These are phyloP conservation scores for Parachlorella kessleri DNA, from an alignment of 139 green algal genomes.

Conservation along the genomic window DNA sequence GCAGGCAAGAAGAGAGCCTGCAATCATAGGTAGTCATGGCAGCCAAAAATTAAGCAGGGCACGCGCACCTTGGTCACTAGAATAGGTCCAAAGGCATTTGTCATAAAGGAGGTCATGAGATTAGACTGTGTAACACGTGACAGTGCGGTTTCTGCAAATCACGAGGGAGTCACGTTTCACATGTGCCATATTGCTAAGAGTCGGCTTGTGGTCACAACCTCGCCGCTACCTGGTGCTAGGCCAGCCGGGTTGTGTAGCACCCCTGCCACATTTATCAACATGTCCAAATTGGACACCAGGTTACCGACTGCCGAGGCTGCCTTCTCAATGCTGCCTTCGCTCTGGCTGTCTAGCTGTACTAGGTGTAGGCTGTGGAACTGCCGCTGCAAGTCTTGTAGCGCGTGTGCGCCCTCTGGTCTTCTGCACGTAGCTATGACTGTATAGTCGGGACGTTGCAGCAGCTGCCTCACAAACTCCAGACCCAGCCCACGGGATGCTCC, in stretches of 20 bases:
- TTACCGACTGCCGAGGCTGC: conserved; percentile 38
- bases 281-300: conserved; percentile 52
- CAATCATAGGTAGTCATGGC: no score
- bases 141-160: conserved; percentile 77
- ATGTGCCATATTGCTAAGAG: no score
- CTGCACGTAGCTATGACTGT: conserved; percentile 80
- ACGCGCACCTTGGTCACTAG: conserved; percentile 57
- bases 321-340: conserved; percentile 55
- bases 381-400: conserved; percentile 46
- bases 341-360: conserved; percentile 61
- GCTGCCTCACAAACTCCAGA: conserved; percentile 70
- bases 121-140: conserved; percentile 45
- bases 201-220: no score
- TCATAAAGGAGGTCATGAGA: conserved; percentile 54
- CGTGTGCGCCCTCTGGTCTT: conserved; percentile 41
- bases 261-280: conserved; percentile 75
- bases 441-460: conserved; percentile 43
- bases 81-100: conserved; percentile 81
- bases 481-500: conserved; percentile 71
- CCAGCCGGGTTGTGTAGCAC: no score
- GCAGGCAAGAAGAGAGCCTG: no score
- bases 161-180: no score
- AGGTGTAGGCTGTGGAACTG: conserved; percentile 47
- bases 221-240: no score
- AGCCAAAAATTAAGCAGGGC: no score